Percentiles rank a stretch among this genome's conserved stretches.
These are phyloP conservation scores for Cotoneaster glaucophyllus DNA, from an alignment of 306 rosid genomes.

Conservation along the genomic window DNA sequence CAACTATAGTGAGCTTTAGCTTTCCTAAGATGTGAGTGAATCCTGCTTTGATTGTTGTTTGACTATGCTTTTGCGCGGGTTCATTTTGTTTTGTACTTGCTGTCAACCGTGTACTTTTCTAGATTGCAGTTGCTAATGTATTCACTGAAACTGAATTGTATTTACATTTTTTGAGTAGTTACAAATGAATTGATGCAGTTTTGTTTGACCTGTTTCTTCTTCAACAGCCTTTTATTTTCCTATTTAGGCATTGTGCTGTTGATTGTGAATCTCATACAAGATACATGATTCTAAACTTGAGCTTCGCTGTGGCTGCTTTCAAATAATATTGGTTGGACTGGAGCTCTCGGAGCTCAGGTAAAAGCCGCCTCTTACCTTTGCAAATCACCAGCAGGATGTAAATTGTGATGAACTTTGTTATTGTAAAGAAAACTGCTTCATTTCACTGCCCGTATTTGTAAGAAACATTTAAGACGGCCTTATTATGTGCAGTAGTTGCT, in stretches of 20 bases:
- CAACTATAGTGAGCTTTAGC: constrained; percentile 93
- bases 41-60: not conserved
- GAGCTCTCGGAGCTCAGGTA: constrained; percentile 29
- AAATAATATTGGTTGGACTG: constrained; percentile 31
- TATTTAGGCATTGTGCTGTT: constrained; percentile 11
- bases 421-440: constrained; percentile 56
- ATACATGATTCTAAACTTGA: constrained; percentile 19
- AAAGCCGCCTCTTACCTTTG: constrained; percentile 29
- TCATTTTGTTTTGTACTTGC: not conserved
- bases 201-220: not conserved
- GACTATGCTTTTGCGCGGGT: not conserved
- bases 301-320: constrained; percentile 31
- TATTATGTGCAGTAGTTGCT: constrained; percentile 28
- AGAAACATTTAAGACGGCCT: constrained; percentile 29
- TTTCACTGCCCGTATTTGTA: constrained; percentile 35
- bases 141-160: not conserved
- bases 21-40: constrained; percentile 47
- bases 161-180: not conserved
- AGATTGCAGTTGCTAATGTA: constrained; percentile 3
- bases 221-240: constrained; percentile 10
- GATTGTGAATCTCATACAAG: constrained; percentile 30
- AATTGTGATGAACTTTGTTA: constrained; percentile 37
- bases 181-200: not conserved
- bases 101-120: not conserved
- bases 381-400: constrained; percentile 39